These are phyloP conservation scores for Cunninghamia lanceolata DNA, from an alignment of 75 land plant species.

Conservation along the genomic window DNA sequence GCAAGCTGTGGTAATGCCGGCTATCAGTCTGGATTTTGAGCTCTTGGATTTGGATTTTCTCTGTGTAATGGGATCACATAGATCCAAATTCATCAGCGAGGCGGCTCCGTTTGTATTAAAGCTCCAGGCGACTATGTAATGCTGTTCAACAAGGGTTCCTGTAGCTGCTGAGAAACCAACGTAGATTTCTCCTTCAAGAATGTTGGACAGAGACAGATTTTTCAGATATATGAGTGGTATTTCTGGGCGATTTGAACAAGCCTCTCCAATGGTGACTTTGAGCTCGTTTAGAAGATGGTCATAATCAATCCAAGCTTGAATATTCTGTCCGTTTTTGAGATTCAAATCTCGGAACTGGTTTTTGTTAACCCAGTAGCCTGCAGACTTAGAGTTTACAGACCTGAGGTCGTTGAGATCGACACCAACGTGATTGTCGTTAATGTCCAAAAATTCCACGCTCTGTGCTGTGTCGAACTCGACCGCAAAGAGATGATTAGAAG, in stretches of 20 bases:
- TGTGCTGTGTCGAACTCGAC: slow-evolving; percentile 15
- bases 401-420: slow-evolving; percentile 14
- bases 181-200: too few relatives aligned
- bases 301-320: too few relatives aligned
- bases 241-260: too few relatives aligned
- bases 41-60: neutral
- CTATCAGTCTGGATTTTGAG: neutral
- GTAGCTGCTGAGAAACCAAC: too few relatives aligned
- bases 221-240: too few relatives aligned
- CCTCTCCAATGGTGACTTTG: too few relatives aligned
- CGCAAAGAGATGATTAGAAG: slow-evolving; percentile 15
- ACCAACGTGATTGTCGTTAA: slow-evolving; percentile 14
- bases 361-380: too few relatives aligned
- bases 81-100: neutral
- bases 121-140: neutral
- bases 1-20: neutral
- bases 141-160: neutral
- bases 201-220: too few relatives aligned
- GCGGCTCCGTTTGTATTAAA: too few relatives aligned
- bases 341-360: too few relatives aligned
- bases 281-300: too few relatives aligned
- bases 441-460: slow-evolving; percentile 5
- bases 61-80: neutral
- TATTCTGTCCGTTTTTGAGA: too few relatives aligned
- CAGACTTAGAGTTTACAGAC: slow-evolving; percentile 5